Percentiles rank a stretch among this genome's conserved stretches.
Conservation (phyloP, 1,284 basidiomycete genomes). For the Ceratobasidium sp. region DNA sequence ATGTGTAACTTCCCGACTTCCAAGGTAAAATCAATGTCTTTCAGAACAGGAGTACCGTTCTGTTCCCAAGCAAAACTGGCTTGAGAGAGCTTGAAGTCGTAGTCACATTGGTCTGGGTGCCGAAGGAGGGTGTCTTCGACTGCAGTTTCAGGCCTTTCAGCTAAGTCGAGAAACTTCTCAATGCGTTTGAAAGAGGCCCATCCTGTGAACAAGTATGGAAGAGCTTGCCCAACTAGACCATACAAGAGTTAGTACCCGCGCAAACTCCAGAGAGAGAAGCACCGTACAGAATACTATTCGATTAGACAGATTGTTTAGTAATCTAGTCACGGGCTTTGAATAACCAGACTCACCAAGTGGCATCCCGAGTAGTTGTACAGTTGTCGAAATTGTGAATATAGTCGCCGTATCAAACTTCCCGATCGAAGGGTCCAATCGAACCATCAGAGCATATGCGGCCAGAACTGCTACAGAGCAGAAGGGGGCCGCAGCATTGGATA, state of each 20-base stretch:
- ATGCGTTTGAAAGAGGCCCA: conserved; percentile 18
- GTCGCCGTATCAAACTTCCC: conserved; percentile 9
- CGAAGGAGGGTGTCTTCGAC: not conserved
- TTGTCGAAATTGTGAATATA: conserved; percentile 15
- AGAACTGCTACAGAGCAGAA: conserved; percentile 24
- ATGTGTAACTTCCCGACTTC: conserved; percentile 10
- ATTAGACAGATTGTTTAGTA: not conserved
- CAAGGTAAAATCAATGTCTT: conserved; percentile 5
- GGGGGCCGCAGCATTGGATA: not conserved
- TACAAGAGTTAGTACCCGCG: not conserved
- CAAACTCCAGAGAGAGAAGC: too few species aligned
- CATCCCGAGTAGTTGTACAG: not conserved
- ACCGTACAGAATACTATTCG: not conserved
- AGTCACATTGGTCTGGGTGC: not conserved
- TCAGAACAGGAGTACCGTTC: not conserved
- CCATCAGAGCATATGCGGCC: conserved; percentile 22
- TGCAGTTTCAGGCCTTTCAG: conserved; percentile 9
- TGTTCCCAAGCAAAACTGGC: conserved; percentile 15
- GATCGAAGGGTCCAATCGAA: conserved; percentile 3
- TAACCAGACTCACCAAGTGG: conserved; percentile 10
- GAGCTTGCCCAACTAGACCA: conserved; percentile 20
- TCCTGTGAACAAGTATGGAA: not conserved
- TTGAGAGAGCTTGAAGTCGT: conserved; percentile 16
- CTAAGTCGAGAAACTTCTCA: not conserved
- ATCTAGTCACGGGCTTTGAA: too few species aligned